phyloP scores from a whole-genome alignment of 441 rosid genomes.

The Syzygium syzygioides region DNA sequence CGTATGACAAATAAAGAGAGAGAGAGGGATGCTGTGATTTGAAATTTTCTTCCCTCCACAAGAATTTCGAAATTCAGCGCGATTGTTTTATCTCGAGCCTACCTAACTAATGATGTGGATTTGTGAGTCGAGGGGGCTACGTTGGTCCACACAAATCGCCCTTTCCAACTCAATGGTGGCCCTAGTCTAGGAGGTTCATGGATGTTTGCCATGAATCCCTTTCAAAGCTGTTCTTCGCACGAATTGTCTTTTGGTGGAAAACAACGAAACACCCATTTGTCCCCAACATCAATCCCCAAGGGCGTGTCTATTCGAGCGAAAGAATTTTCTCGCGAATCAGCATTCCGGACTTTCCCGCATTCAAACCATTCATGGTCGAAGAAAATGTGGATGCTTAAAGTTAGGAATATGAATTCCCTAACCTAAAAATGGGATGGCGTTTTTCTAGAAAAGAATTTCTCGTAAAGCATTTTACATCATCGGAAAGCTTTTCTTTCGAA shows the following conservation, averaged over 20 bases:
- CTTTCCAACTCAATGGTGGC: background rate
- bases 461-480: fast-evolving
- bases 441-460: background rate
- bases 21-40: background rate
- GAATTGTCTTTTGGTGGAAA: background rate
- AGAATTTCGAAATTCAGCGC: background rate
- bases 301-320: background rate
- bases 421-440: background rate
- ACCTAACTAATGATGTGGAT: background rate
- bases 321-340: no score
- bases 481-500: background rate
- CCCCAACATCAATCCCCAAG: background rate
- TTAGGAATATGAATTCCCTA: background rate
- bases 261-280: background rate
- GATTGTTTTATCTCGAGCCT: background rate
- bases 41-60: background rate
- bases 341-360: no score
- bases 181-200: background rate
- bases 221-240: background rate
- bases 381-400: background rate
- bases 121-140: background rate
- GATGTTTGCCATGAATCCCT: background rate
- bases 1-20: background rate
- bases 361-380: fast-evolving
- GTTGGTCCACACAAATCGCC: background rate